Base-by-base conservation (phyloP, 148 eudicot genomes). In the Gaultheria prostrata region DNA sequence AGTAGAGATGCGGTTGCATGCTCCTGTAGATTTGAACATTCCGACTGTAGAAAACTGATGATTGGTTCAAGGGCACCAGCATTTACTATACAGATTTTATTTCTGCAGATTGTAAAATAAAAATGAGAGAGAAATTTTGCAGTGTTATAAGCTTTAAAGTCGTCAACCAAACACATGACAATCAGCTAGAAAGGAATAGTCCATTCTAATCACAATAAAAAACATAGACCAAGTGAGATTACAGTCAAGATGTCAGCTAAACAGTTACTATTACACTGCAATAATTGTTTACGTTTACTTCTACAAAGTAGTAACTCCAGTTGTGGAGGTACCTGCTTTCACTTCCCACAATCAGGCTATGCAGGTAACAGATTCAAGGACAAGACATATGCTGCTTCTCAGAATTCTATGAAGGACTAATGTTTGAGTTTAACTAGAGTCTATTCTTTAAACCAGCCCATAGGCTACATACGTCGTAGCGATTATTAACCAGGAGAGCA, bases 41-140 rank as follows among this genome's bases (percentile, higher is more conserved):
- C 89, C 1, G 93, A 90, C 63, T 86, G 92, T 24, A 92, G 92
- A 84, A 95, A 97, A 67, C 72, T 63, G 84, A 89, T 87, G 71
- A 97, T 93, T 9, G 99, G 98, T 78, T 89, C 92, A 18, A 97
- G 86, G 24, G 94, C 99, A 84, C 98, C 99, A 14, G 94, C 91
- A 49, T 87, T 89, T n/a, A 97, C 91, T 49, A 97, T 95, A 84
- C 91, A 91, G 71, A 90, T 87, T 89, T 97, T 97, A 85, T 97
- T 97, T 83, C 99, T 97, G 95, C 70, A 84, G 3, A 76, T 78
- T 43, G 50, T 59, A 77, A 79, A 50, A 78, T n/a, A 49, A 81
- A 81, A 53, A 73, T 71, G 83, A 84, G 56, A 83, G 39, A 46
- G 53, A 63, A 79, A 65, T 43, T 57, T 12, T 35, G 1, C 45